These are phyloP conservation scores for Hemileccinum hortonii DNA, from an alignment of 1,284 basidiomycete genomes.

Conservation along the genomic window DNA sequence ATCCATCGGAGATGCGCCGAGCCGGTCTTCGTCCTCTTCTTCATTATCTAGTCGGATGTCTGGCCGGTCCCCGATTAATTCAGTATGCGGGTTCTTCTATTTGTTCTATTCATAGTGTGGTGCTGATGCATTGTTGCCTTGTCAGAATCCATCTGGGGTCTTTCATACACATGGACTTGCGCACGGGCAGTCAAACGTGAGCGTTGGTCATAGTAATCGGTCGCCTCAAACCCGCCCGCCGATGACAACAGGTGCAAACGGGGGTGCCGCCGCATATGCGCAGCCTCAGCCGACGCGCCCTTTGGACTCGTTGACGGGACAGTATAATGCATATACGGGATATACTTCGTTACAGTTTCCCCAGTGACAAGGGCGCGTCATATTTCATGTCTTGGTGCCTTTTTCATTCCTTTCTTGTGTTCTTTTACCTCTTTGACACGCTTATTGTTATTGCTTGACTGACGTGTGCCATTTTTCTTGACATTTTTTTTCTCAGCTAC, in stretches of 20 bases:
- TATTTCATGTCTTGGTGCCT: neutral
- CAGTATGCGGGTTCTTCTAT: slow-evolving; percentile 17
- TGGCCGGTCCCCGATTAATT: slow-evolving; percentile 31
- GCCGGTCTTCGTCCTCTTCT: slow-evolving; percentile 34
- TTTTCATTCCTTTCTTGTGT: neutral
- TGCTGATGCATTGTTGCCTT: slow-evolving; percentile 5
- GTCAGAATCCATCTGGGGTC: slow-evolving; percentile 22
- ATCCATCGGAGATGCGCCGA: slow-evolving; percentile 24
- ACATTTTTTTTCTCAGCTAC: neutral
- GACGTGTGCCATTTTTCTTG: slow-evolving; percentile 1
- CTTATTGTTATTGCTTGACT: slow-evolving; percentile 26
- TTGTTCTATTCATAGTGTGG: slow-evolving; percentile 2
- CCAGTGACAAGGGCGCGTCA: slow-evolving; percentile 10
- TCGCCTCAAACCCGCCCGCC: slow-evolving; percentile 22
- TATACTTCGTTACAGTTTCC: slow-evolving; percentile 25
- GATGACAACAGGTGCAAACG: slow-evolving; percentile 5
- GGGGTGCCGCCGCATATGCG: slow-evolving; percentile 13
- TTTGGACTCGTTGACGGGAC: slow-evolving; percentile 9
- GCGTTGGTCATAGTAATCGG: slow-evolving; percentile 10
- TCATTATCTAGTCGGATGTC: slow-evolving; percentile 36
- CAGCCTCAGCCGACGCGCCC: slow-evolving; percentile 28
- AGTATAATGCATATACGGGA: slow-evolving; percentile 20
- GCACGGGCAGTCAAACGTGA: slow-evolving; percentile 12
- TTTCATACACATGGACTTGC: slow-evolving; percentile 23
- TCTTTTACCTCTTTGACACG: neutral